Percentiles rank a stretch among this genome's conserved stretches.
These are phyloP conservation scores for Catenaria anguillulae DNA, from an alignment of 371 early-diverging fungal genomes.

Conservation along the genomic window DNA sequence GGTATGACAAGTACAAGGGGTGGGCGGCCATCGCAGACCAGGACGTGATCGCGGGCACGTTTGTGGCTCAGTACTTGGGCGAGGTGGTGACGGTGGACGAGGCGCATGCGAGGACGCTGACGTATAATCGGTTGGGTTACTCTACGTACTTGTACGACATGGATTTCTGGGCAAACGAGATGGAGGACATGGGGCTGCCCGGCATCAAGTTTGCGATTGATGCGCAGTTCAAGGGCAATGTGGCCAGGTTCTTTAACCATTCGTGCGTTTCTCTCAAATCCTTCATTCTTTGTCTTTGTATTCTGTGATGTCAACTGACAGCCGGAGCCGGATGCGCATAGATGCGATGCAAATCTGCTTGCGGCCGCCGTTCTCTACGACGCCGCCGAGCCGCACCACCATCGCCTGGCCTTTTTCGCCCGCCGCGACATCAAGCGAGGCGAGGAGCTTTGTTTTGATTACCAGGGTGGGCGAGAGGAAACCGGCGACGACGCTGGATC, in stretches of 20 bases:
- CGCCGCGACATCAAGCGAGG: constrained; percentile 31
- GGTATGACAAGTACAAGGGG: constrained; percentile 22
- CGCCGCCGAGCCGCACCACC: constrained; percentile 24
- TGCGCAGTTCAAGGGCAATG: constrained; percentile 45
- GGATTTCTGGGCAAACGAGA: constrained; percentile 22
- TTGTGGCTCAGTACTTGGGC: constrained; percentile 48
- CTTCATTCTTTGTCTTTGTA: neutral
- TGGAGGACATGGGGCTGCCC: neutral
- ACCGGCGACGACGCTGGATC: too few relatives aligned
- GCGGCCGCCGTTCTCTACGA: constrained; percentile 23
- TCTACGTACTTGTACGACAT: constrained; percentile 45
- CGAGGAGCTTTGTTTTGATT: constrained; percentile 61
- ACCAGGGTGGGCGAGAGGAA: constrained; percentile 22
- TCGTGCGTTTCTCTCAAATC: constrained; percentile 39
- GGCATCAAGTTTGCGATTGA: constrained; percentile 30
- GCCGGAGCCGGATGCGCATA: neutral
- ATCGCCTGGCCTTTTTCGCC: constrained; percentile 50
- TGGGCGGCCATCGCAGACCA: constrained; percentile 45
- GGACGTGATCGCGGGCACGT: constrained; percentile 30
- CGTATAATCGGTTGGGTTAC: constrained; percentile 18
- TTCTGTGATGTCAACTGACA: too few relatives aligned
- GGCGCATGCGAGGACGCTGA: constrained; percentile 22
- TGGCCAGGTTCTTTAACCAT: constrained; percentile 59
- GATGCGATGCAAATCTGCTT: neutral
- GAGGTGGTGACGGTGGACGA: constrained; percentile 40